Percentiles rank a stretch among this genome's conserved stretches.
Conservation (phyloP, 75 land plant genomes). For the Cunninghamia lanceolata region DNA sequence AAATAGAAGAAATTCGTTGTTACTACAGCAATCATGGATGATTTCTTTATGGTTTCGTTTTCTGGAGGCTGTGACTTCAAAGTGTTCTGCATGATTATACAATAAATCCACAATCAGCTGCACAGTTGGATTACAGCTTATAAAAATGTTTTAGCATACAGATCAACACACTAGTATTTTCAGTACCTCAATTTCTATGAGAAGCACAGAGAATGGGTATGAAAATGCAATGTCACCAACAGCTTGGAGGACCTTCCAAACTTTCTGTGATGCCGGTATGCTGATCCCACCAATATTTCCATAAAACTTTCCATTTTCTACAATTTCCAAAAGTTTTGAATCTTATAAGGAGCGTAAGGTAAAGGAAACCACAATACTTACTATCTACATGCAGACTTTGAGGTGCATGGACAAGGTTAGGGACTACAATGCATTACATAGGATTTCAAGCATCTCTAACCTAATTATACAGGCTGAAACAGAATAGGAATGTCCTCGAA, state of each 20-base stretch:
- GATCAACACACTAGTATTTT: neutral
- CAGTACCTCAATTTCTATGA: slow-evolving; percentile 32
- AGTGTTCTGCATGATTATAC: slow-evolving; percentile 10
- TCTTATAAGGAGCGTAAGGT: neutral
- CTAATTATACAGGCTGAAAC: neutral
- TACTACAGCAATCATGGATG: slow-evolving; percentile 7
- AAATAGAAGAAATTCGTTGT: slow-evolving; percentile 17
- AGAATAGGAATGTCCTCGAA: neutral
- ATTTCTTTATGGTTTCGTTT: slow-evolving; percentile 19
- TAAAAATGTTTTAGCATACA: neutral
- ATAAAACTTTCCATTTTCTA: slow-evolving; percentile 57
- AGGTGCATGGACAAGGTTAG: neutral
- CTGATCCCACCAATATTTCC: slow-evolving; percentile 60
- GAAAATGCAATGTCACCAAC: slow-evolving; percentile 32
- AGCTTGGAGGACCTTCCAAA: slow-evolving; percentile 13
- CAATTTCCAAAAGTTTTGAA: slow-evolving; percentile 2
- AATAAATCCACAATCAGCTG: neutral
- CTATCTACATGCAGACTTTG: neutral
- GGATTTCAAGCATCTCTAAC: neutral
- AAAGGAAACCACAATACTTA: neutral
- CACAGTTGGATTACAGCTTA: neutral
- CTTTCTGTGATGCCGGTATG: slow-evolving; percentile 9
- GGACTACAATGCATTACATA: neutral
- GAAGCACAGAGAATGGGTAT: slow-evolving; percentile 26
- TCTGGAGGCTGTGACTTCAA: slow-evolving; percentile 24